Conservation (phyloP, 202 grass and related monocot species). For the Carex sylvatica region DNA sequence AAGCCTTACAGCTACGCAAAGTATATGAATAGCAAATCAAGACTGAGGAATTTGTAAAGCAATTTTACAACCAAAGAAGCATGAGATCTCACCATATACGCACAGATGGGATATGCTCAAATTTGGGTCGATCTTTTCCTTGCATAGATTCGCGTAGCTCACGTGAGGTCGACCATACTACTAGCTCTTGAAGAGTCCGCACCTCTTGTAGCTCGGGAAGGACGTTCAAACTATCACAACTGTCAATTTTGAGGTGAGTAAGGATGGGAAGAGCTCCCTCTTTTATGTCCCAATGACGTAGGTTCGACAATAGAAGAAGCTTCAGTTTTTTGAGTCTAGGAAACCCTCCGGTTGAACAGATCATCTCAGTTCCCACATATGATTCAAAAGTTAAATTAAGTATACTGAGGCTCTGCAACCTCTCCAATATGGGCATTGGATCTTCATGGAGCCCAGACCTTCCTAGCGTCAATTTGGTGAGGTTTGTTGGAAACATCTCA, state of each 20-base stretch:
- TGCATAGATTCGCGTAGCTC: not conserved
- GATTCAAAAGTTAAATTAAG: too few relatives aligned
- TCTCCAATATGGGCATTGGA: too few relatives aligned
- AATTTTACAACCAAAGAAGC: not conserved
- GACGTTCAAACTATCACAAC: not conserved
- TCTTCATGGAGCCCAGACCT: too few relatives aligned
- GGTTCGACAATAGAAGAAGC: too few relatives aligned
- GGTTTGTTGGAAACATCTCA: too few relatives aligned
- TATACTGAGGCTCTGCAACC: too few relatives aligned
- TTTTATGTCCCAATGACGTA: too few relatives aligned
- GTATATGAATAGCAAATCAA: not conserved
- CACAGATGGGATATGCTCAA: not conserved
- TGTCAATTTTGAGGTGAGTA: not conserved
- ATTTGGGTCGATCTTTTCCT: not conserved
- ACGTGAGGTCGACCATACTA: not conserved
- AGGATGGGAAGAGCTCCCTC: too few relatives aligned
- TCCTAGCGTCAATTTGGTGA: too few relatives aligned
- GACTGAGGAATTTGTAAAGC: not conserved
- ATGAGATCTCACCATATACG: not conserved
- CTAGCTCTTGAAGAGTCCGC: not conserved
- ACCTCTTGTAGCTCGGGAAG: not conserved
- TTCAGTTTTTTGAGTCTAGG: too few relatives aligned
- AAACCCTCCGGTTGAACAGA: too few relatives aligned
- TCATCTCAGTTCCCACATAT: too few relatives aligned
- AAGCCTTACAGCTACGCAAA: not conserved